Conservation (phyloP, 75 land plant genomes). For the Picea sitchensis region DNA sequence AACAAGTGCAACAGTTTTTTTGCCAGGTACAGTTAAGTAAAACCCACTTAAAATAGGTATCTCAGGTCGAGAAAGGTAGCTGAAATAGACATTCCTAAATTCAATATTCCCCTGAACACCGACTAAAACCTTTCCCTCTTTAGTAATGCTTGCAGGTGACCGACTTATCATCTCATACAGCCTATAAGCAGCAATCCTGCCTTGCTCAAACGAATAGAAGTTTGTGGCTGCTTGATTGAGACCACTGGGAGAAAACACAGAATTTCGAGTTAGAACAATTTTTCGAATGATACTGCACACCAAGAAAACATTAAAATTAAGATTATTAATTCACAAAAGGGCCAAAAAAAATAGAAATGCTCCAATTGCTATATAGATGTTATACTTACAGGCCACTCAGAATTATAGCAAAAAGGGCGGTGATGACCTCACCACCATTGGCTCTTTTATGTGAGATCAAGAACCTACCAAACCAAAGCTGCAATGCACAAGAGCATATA, state of each 20-base stretch:
- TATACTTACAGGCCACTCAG: conserved; percentile 97
- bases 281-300: neutral
- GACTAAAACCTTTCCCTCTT: conserved; percentile 56
- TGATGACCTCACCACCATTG: conserved; percentile 85
- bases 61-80: conserved; percentile 98
- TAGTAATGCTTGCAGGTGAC: conserved; percentile 50
- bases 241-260: conserved; percentile 50
- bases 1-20: conserved; percentile 94
- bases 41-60: conserved; percentile 98
- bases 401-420: conserved; percentile 92
- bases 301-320: neutral
- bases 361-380: neutral
- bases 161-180: conserved; percentile 94
- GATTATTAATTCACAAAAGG: neutral
- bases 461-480: conserved; percentile 92
- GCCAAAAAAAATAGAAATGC: neutral
- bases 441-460: conserved; percentile 55
- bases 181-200: conserved; percentile 97
- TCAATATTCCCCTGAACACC: conserved; percentile 92
- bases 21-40: conserved; percentile 90
- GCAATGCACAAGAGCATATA: conserved; percentile 99
- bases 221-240: conserved; percentile 99
- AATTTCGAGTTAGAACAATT: neutral
- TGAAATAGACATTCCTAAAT: conserved; percentile 97
- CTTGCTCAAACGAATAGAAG: conserved; percentile 99